phyloP scores from a whole-genome alignment of 2,329 filamentous ascomycete species.

The Hymenoscyphus repandus region DNA sequence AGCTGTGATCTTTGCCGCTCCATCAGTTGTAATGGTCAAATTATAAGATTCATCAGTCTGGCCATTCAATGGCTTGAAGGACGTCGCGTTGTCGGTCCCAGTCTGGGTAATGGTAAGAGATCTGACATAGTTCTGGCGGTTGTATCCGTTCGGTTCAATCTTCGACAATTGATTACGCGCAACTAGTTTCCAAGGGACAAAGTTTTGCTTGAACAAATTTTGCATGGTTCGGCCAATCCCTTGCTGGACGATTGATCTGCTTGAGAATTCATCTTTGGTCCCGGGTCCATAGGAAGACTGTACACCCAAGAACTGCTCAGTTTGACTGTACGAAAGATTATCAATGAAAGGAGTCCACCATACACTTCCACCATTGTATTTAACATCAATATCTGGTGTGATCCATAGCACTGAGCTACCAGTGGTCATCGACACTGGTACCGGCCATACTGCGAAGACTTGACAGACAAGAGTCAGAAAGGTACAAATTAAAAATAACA shows the following conservation, averaged over 20 bases:
- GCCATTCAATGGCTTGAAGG: slow-evolving; percentile 56
- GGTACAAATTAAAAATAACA: slow-evolving; percentile 18
- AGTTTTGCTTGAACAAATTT: slow-evolving; percentile 61
- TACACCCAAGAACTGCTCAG: slow-evolving; percentile 24
- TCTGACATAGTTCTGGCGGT: slow-evolving; percentile 46
- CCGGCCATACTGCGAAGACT: slow-evolving; percentile 50
- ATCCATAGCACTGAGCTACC: slow-evolving; percentile 51
- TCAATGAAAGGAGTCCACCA: slow-evolving; percentile 37
- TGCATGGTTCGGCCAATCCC: slow-evolving; percentile 55
- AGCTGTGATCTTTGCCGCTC: slow-evolving; percentile 58
- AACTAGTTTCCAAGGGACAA: slow-evolving; percentile 76
- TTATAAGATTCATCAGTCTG: slow-evolving; percentile 73
- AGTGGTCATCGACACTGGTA: slow-evolving; percentile 45
- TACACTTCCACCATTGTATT: slow-evolving; percentile 55
- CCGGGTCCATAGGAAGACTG: slow-evolving; percentile 15
- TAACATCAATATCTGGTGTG: slow-evolving; percentile 45
- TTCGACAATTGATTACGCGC: slow-evolving; percentile 49
- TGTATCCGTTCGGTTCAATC: slow-evolving; percentile 54
- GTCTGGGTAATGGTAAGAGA: slow-evolving; percentile 60
- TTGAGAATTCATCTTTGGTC: slow-evolving; percentile 25
- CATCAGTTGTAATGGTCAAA: slow-evolving; percentile 52
- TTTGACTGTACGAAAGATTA: slow-evolving; percentile 16
- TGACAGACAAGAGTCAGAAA: slow-evolving; percentile 17
- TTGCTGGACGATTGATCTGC: slow-evolving; percentile 49
- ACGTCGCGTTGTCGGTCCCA: slow-evolving; percentile 43